phyloP scores from a whole-genome alignment of 2,329 filamentous ascomycete species.

The Rugonectria rugulosa region DNA sequence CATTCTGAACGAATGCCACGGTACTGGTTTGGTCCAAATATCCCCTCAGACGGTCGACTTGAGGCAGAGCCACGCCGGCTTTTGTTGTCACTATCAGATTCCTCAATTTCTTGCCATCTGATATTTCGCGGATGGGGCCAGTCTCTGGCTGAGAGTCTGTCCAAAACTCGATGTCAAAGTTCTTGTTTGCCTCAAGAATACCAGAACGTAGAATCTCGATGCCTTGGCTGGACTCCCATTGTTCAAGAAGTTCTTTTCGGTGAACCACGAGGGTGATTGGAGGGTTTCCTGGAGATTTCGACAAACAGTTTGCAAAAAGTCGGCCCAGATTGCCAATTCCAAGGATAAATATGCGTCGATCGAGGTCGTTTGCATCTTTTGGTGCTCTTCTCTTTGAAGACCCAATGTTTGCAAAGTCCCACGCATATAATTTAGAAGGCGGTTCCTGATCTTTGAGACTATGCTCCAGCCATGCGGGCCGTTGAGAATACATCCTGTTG shows the following conservation, averaged over 20 bases:
- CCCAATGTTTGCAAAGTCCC: slow-evolving; percentile 43
- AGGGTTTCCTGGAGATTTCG: slow-evolving; percentile 65
- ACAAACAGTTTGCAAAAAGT: slow-evolving; percentile 78
- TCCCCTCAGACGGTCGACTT: slow-evolving; percentile 63
- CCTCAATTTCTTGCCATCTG: slow-evolving; percentile 57
- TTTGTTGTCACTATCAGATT: slow-evolving; percentile 85
- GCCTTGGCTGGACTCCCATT: slow-evolving; percentile 55
- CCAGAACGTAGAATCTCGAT: slow-evolving; percentile 53
- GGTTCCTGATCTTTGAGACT: slow-evolving; percentile 36
- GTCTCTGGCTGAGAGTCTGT: slow-evolving; percentile 50
- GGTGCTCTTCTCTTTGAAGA: neutral
- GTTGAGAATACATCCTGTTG: slow-evolving; percentile 36
- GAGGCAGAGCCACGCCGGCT: slow-evolving; percentile 70
- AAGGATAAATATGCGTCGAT: slow-evolving; percentile 74
- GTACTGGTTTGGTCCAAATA: slow-evolving; percentile 72
- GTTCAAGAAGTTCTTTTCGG: slow-evolving; percentile 55
- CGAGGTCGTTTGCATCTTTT: slow-evolving; percentile 15
- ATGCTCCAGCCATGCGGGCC: slow-evolving; percentile 45
- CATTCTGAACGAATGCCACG: slow-evolving; percentile 87
- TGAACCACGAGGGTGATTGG: slow-evolving; percentile 85
- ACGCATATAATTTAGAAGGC: slow-evolving; percentile 48
- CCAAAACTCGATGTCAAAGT: slow-evolving; percentile 64
- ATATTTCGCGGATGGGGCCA: slow-evolving; percentile 51
- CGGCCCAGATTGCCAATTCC: slow-evolving; percentile 84
- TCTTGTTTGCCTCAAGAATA: slow-evolving; percentile 40